Conservation (phyloP, 352 stramenopile species). For the Poterioochromonas sp. region DNA sequence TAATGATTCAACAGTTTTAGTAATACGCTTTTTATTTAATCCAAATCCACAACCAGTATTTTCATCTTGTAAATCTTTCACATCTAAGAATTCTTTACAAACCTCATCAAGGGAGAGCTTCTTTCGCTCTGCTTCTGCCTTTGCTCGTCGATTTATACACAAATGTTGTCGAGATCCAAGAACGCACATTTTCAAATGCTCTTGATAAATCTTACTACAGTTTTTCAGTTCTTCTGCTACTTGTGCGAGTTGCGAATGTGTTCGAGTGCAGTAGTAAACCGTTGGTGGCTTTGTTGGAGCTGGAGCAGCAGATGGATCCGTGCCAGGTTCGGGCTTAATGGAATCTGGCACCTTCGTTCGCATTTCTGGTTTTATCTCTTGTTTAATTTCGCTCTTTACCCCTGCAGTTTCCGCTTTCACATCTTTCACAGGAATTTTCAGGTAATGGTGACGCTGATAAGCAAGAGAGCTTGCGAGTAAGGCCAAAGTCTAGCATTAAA, state of each 20-base stretch:
- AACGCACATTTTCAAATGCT: slow-evolving; percentile 39
- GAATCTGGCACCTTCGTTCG: too few species aligned
- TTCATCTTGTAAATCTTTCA: too few species aligned
- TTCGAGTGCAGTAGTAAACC: not conserved
- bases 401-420: too few species aligned
- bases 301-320: not conserved
- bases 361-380: too few species aligned
- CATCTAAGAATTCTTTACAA: slow-evolving; percentile 47
- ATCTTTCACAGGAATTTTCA: not conserved
- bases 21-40: not conserved
- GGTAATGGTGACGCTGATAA: not conserved
- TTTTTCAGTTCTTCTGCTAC: not conserved
- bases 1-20: not conserved
- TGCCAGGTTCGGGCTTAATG: not conserved
- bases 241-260: slow-evolving; percentile 23
- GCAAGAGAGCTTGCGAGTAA: slow-evolving; percentile 12
- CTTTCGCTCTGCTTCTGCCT: slow-evolving; percentile 38
- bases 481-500: slow-evolving; percentile 2
- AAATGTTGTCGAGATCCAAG: slow-evolving; percentile 7
- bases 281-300: not conserved
- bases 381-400: too few species aligned
- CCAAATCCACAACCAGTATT: too few species aligned
- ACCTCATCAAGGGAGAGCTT: slow-evolving; percentile 50
- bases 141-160: slow-evolving; percentile 40
- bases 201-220: not conserved